Evolutionary conservation across 2,329 filamentous ascomycete species (phyloP), one percentile per base, ranked within the genome.

Genomic region (Colletotrichum sublineola): DNA sequence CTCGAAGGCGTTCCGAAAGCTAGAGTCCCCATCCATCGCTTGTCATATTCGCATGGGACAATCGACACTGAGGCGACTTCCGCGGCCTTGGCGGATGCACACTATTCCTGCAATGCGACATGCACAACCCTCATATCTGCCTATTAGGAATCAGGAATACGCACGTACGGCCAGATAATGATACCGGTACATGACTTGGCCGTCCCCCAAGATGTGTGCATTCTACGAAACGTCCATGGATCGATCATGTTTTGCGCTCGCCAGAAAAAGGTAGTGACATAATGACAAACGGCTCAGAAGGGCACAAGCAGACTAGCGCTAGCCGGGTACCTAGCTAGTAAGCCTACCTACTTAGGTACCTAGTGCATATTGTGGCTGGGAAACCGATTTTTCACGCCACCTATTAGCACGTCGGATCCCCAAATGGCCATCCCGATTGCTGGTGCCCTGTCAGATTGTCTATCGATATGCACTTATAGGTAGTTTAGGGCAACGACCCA

Each of bases 41-140:
- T 64, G 46, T 72, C 69, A 69, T 2, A 69, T 72, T 55, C 11
- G 9, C 31, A 40, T 3, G 11, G 53, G 8, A 40, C 48, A 61
- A 38, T 72, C 60, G 46, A 64, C 44, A 40, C 50, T 69, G 60
- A 55, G 61, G 58, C 64, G 53, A 64, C 66, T 64, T 72, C 69
- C 69, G 69, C 69, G 69, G 66, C 12, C 66, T 69, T 72, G 69
- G 69, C 69, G 29, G 9, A 24, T 40, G 60, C 55, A 64, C 48
- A 44, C 40, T 60, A 40, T 18, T 40, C 9, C 60, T 69, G 48
- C 66, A 65, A 56, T 69, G 38, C 69, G 31, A 64, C 65, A 15
- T 61, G 40, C 46, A 46, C 42, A 58, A 61, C 38, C 46, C 29
- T 24, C 62, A 40, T 18, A 53, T 36, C 15, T 18, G 20, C 31